Conservation (phyloP, 2,329 filamentous ascomycete genomes). For the Colletotrichum lini region DNA sequence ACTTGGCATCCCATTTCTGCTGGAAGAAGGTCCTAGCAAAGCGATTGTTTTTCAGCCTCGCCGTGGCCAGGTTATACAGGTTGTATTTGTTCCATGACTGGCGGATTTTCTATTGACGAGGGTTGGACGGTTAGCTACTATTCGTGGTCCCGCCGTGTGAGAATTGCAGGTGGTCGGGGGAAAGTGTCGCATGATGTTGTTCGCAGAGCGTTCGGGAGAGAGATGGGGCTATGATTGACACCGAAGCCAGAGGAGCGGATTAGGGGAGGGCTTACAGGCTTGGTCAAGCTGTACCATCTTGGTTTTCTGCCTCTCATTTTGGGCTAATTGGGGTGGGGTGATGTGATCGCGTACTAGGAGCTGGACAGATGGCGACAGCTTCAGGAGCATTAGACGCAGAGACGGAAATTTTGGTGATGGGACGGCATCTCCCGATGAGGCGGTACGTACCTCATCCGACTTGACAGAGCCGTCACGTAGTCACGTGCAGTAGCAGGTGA, state of each 20-base stretch:
- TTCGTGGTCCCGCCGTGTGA: background rate
- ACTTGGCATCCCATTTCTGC: constrained; percentile 97
- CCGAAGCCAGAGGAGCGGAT: constrained; percentile 19
- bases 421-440: constrained; percentile 34
- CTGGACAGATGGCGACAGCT: constrained; percentile 34
- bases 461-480: background rate
- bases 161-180: background rate
- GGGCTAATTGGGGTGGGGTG: constrained; percentile 50
- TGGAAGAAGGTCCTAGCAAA: constrained; percentile 85
- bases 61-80: constrained; percentile 85
- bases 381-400: constrained; percentile 37
- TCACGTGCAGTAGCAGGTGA: constrained; percentile 16
- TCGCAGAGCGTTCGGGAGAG: constrained; percentile 15
- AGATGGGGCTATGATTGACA: constrained; percentile 6
- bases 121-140: constrained; percentile 28
- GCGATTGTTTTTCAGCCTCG: constrained; percentile 60
- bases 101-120: constrained; percentile 80
- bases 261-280: constrained; percentile 66
- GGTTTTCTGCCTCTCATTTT: constrained; percentile 69
- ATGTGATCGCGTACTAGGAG: constrained; percentile 16
- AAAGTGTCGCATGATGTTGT: background rate
- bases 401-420: constrained; percentile 43
- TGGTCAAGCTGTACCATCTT: constrained; percentile 77
- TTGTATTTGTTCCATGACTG: constrained; percentile 99
- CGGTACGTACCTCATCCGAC: constrained; percentile 25